Evolutionary conservation across 176 grass and related monocot genomes (phyloP).

Genomic region (Leersia perrieri): DNA sequence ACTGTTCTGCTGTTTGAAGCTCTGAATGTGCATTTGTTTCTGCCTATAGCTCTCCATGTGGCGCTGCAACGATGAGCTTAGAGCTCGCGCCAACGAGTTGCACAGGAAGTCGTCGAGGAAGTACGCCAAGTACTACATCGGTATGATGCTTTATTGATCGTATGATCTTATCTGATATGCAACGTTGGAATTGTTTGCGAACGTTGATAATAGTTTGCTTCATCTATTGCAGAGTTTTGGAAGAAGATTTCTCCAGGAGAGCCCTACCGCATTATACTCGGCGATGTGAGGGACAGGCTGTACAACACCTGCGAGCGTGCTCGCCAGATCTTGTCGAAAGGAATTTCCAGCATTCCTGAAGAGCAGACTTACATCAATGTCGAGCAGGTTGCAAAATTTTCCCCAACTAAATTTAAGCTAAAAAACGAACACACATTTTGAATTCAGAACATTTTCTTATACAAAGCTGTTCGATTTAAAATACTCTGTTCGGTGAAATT

Average conservation of each 20-base stretch:
- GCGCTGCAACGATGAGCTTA: conserved; percentile 70
- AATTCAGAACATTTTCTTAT: too few relatives aligned
- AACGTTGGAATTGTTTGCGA: background rate
- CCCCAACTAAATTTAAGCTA: background rate
- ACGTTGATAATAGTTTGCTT: background rate
- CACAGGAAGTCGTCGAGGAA: conserved; percentile 39
- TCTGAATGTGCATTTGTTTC: background rate
- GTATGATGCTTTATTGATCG: background rate
- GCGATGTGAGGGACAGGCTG: conserved; percentile 71
- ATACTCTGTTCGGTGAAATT: background rate
- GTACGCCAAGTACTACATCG: conserved; percentile 78
- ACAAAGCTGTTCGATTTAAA: too few relatives aligned
- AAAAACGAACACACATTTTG: background rate
- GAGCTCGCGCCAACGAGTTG: conserved; percentile 51
- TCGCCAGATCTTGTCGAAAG: conserved; percentile 53
- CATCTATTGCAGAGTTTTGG: conserved; percentile 60
- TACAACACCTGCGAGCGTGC: conserved; percentile 77
- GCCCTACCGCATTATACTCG: conserved; percentile 76
- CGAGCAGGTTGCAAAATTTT: conserved; percentile 44
- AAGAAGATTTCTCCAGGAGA: conserved; percentile 61
- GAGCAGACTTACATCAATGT: conserved; percentile 50
- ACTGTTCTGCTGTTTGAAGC: background rate
- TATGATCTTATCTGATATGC: background rate
- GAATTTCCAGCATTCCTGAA: conserved; percentile 51
- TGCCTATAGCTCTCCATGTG: conserved; percentile 67